Evolutionary conservation across 208 protist genomes (phyloP), one percentile per base, ranked within the genome.

Genomic region (Leishmania aethiopica): DNA sequence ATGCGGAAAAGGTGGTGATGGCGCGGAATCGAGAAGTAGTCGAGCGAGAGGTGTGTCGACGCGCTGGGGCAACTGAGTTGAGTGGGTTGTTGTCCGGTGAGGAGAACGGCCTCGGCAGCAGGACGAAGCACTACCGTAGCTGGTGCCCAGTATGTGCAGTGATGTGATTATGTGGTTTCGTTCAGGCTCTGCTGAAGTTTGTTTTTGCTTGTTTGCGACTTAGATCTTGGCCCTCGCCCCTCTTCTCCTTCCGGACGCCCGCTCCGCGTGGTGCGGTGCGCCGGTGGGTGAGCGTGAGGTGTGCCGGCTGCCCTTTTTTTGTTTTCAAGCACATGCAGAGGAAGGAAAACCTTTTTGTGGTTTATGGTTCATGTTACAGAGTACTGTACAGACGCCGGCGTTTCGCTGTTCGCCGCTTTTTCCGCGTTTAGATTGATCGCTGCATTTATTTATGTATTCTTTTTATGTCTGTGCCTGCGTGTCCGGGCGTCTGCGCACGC

Each of bases 1-100:
- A 76, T 40, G 64, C 5, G 8, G 69, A 81, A 49, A 76, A 75
- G 55, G 49, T 47, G 32, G 73, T 76, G 53, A 19, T 67, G 13
- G 0, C 49, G 51, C 49, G 55, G 0, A n/a, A 67, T 51, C 60
- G 82, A 1, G 45, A 28, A 22, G 77, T 78, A 7, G 76, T 75
- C 25, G 78, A 81, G 55, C 2, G 42, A 25, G 82, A 86, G 45
- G 53, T 86, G 28, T 59, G 51, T 0, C 59, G 53, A 19, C 82
- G 78, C 22, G 72, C 78, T 2, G 78, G 57, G 32, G 77, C 78
- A 1, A 82, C 59, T 11, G 82, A 86, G 64, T 37, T 35, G 35
- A 86, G 73, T 17, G 77, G 78, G 47, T 77, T 86, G n/a, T 51
- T 86, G 3, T 60, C 10, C 15, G 82, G 78, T 3, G 8, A 76